Percentiles rank a stretch among this genome's conserved stretches.
phyloP scores from a whole-genome alignment of 345 rosid species.

The Ailanthus altissimus region DNA sequence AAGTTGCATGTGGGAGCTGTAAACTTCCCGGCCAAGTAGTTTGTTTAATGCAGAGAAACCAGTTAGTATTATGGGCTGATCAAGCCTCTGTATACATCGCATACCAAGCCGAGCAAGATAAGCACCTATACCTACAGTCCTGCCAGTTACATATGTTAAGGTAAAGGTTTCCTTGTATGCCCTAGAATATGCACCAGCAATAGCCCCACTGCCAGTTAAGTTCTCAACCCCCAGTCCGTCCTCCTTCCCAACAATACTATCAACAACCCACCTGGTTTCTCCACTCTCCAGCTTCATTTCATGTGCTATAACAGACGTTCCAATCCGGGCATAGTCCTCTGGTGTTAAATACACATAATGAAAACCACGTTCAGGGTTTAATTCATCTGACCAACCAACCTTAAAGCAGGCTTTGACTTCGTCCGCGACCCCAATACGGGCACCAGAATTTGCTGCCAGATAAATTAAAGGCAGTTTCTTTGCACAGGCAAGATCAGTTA shows the following conservation, averaged over 20 bases:
- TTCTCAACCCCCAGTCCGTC: conserved; percentile 98
- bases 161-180: conserved; percentile 98
- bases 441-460: conserved; percentile 99
- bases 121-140: conserved; percentile 99
- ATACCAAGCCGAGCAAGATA: conserved; percentile 98
- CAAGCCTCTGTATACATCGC: conserved; percentile 99
- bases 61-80: conserved; percentile 96
- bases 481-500: conserved; percentile 89
- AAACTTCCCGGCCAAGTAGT: conserved; percentile 98
- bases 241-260: conserved; percentile 92
- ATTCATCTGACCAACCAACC: conserved; percentile 94
- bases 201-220: conserved; percentile 96
- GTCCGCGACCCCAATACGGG: conserved; percentile 95
- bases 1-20: conserved; percentile 99
- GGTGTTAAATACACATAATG: conserved; percentile 83
- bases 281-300: conserved; percentile 77
- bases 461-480: conserved; percentile 89
- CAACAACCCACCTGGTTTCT: conserved; percentile 89
- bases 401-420: conserved; percentile 90
- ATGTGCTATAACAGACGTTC: conserved; percentile 83
- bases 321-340: conserved; percentile 70
- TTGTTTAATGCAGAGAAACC: conserved; percentile 98
- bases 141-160: conserved; percentile 88
- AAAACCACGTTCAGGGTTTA: conserved; percentile 85
- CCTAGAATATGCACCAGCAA: conserved; percentile 94